Evolutionary conservation across 805 yeast species (phyloP).

Genomic region (Saturnispora galanensis): DNA sequence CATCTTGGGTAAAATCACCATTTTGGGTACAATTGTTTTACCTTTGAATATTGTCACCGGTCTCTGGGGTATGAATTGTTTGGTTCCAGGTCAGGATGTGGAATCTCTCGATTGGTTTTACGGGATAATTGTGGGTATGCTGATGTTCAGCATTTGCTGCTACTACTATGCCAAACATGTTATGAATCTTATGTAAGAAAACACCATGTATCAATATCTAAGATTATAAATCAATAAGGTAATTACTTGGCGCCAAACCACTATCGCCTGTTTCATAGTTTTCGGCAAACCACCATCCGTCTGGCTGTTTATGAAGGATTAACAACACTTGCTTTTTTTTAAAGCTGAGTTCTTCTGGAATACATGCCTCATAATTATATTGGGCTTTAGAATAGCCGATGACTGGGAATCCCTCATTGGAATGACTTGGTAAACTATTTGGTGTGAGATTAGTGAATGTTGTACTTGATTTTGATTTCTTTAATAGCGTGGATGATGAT

Average conservation of each 20-base stretch:
- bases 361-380: slow-evolving; percentile 49
- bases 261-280: slow-evolving; percentile 33
- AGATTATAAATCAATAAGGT: slow-evolving; percentile 26
- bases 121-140: slow-evolving; percentile 38
- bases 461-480: slow-evolving; percentile 25
- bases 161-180: slow-evolving; percentile 40
- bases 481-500: slow-evolving; percentile 8
- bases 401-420: slow-evolving; percentile 47
- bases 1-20: slow-evolving; percentile 85
- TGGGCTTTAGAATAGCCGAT: slow-evolving; percentile 43
- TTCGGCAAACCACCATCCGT: slow-evolving; percentile 72
- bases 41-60: slow-evolving; percentile 96
- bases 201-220: not conserved
- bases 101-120: slow-evolving; percentile 62
- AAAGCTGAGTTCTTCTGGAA: slow-evolving; percentile 52
- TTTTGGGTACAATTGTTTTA: slow-evolving; percentile 87
- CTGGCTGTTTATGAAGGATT: slow-evolving; percentile 50
- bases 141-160: slow-evolving; percentile 35
- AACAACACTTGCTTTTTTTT: slow-evolving; percentile 46
- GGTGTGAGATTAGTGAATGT: slow-evolving; percentile 16
- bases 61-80: slow-evolving; percentile 96
- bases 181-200: slow-evolving; percentile 18
- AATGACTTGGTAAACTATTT: slow-evolving; percentile 34
- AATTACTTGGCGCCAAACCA: slow-evolving; percentile 62
- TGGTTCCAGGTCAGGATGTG: slow-evolving; percentile 84